Conservation (phyloP, 169 alveolate genomes). For the Cryptosporidium felis region DNA sequence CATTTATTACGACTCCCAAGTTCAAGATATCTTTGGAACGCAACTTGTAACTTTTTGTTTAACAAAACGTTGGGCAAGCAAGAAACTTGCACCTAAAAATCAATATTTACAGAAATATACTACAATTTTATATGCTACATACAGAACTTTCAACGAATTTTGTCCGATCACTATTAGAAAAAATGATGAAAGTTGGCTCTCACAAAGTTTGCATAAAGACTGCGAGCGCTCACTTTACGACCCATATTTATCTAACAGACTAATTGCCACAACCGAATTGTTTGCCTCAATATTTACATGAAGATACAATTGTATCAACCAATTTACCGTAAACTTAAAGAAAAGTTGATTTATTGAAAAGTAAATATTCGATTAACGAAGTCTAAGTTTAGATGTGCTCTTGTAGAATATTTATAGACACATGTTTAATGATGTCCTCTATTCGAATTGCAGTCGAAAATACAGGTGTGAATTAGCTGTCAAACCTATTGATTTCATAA, state of each 20-base stretch:
- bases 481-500: no score
- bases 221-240: neutral
- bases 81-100: neutral
- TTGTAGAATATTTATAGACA: no score
- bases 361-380: no score
- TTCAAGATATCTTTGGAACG: conserved; percentile 53
- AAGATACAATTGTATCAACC: no score
- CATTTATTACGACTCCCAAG: conserved; percentile 55
- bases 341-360: no score
- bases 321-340: no score
- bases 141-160: conserved; percentile 15
- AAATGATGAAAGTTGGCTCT: neutral
- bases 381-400: no score
- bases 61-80: conserved; percentile 12
- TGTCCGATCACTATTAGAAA: conserved; percentile 14
- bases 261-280: conserved; percentile 8
- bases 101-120: conserved; percentile 20
- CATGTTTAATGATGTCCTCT: no score
- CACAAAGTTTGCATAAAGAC: neutral
- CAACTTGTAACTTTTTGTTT: conserved; percentile 41
- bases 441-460: no score
- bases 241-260: neutral
- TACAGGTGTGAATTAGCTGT: no score
- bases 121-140: conserved; percentile 24
- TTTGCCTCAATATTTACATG: conserved; percentile 52